phyloP scores from a whole-genome alignment of 345 rosid species.

The Corchorus capsularis region DNA sequence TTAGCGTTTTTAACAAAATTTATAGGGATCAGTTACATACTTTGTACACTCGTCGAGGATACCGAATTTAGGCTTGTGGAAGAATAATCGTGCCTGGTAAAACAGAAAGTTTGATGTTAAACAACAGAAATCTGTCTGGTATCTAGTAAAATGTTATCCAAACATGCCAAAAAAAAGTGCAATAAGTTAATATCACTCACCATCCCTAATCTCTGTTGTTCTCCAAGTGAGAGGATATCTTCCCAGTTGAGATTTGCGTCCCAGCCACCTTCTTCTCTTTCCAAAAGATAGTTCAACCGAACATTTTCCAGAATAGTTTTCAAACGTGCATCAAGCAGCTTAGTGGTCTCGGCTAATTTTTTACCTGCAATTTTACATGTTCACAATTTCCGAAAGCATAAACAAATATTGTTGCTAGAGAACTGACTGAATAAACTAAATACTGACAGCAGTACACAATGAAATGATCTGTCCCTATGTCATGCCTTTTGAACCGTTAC shows the following conservation, averaged over 20 bases:
- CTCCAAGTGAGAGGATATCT: constrained; percentile 94
- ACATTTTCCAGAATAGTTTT: constrained; percentile 80
- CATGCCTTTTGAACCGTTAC: background rate
- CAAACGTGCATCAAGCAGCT: constrained; percentile 57
- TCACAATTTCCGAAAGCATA: background rate
- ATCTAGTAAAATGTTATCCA: background rate
- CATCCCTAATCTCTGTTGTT: constrained; percentile 98
- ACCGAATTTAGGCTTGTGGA: constrained; percentile 89
- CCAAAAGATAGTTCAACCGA: constrained; percentile 79
- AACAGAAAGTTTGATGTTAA: constrained; percentile 26
- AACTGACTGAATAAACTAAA: background rate
- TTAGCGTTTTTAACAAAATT: background rate
- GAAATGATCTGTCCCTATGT: background rate
- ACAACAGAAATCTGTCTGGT: background rate
- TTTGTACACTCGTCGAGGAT: constrained; percentile 99
- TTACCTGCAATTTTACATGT: constrained; percentile 42
- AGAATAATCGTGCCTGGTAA: constrained; percentile 86
- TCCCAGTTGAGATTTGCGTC: constrained; percentile 86
- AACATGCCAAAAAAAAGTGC: background rate
- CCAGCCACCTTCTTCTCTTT: constrained; percentile 86
- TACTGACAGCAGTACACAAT: background rate
- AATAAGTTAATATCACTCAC: constrained; percentile 39
- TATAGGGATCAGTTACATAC: constrained; percentile 43
- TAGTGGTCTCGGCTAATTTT: constrained; percentile 33
- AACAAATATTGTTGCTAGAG: background rate